Conservation (phyloP, 257 asterid genomes). For the Asclepias syriaca region DNA sequence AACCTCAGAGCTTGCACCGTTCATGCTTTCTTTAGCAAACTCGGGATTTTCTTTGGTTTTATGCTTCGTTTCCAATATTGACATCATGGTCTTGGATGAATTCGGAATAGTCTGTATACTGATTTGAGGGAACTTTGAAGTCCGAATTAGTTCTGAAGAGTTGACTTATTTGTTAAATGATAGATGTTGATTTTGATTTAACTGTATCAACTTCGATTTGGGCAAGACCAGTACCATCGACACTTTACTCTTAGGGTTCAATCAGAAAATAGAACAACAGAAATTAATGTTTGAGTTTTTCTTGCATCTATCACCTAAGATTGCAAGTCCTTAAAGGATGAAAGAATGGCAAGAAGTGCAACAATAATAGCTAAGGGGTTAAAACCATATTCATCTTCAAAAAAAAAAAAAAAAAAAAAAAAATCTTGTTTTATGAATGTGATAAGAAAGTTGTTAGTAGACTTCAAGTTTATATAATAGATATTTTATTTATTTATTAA, state of each 20-base stretch:
- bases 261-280: constrained; percentile 1
- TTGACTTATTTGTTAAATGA: not conserved
- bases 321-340: too few species aligned
- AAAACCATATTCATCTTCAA: too few species aligned
- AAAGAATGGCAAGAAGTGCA: too few species aligned
- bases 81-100: constrained; percentile 4
- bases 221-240: constrained; percentile 16
- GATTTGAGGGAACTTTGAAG: constrained; percentile 2
- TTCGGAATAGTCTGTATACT: not conserved
- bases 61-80: not conserved
- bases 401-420: too few species aligned
- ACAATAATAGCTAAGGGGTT: too few species aligned
- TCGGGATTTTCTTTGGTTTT: too few species aligned
- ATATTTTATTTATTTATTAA: too few species aligned
- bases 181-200: not conserved
- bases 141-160: not conserved
- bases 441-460: too few species aligned
- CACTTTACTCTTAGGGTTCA: not conserved
- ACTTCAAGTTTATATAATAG: too few species aligned
- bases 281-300: constrained; percentile 10
- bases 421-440: too few species aligned
- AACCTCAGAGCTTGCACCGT: too few species aligned
- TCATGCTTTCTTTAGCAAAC: too few species aligned
- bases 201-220: constrained; percentile 13
- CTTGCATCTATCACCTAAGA: not conserved